These are phyloP conservation scores for Grosmannia clavigera DNA, from an alignment of 2,329 filamentous ascomycete genomes.

Conservation along the genomic window DNA sequence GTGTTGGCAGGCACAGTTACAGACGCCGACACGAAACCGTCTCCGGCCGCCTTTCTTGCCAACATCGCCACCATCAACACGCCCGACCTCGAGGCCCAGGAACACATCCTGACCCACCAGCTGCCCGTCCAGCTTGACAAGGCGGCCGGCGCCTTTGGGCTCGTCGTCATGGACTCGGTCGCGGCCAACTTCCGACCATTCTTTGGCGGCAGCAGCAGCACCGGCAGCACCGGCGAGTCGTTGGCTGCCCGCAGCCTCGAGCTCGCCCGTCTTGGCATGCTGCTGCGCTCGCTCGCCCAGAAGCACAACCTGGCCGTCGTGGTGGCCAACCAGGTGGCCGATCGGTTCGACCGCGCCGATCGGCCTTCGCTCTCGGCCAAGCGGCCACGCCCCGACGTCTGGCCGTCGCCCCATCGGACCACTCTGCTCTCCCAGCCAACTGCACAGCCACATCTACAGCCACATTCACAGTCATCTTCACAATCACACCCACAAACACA, in stretches of 20 bases:
- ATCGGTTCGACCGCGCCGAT: constrained; percentile 49
- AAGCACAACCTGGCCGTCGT: constrained; percentile 70
- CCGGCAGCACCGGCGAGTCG: not conserved
- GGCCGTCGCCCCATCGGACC: not conserved
- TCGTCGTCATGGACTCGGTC: constrained; percentile 81
- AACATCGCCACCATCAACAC: constrained; percentile 70
- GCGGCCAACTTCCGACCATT: constrained; percentile 94
- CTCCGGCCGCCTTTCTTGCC: constrained; percentile 44
- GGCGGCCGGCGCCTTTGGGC: constrained; percentile 55
- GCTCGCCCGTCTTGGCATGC: constrained; percentile 61
- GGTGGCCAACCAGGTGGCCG: constrained; percentile 89
- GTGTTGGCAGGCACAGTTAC: constrained; percentile 26
- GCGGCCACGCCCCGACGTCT: constrained; percentile 1
- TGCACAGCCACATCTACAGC: not conserved
- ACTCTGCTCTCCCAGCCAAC: too few relatives aligned
- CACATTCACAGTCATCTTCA: not conserved
- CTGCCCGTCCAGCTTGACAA: constrained; percentile 58
- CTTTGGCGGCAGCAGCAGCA: constrained; percentile 45
- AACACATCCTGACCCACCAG: constrained; percentile 88
- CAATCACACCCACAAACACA: not conserved
- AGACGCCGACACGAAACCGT: not conserved
- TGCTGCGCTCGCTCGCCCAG: constrained; percentile 64
- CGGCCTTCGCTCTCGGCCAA: constrained; percentile 7
- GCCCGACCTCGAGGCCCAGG: constrained; percentile 84
- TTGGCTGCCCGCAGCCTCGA: constrained; percentile 68